These are phyloP conservation scores for Nemania serpens DNA, from an alignment of 2,329 filamentous ascomycete genomes.

Conservation along the genomic window DNA sequence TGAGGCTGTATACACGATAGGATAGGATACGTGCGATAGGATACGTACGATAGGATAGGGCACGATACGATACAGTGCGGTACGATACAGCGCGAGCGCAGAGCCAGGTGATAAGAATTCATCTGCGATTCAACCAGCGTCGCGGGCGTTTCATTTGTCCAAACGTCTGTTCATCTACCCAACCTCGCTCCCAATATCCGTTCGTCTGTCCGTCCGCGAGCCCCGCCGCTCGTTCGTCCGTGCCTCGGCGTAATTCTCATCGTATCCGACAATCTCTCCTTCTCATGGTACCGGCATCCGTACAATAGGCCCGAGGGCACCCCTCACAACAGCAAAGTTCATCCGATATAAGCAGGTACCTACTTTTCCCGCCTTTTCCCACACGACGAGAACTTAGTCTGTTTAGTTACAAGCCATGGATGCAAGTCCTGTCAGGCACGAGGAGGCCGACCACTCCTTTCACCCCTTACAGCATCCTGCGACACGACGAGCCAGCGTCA, in stretches of 20 bases:
- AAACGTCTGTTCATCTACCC: no score
- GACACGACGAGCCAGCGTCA: constrained; percentile 12
- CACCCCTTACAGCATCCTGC: constrained; percentile 1
- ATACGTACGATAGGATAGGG: no score
- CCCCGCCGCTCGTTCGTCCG: constrained; percentile 5
- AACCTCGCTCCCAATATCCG: no score
- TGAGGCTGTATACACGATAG: no score
- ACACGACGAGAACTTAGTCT: neutral
- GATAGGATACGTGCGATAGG: no score
- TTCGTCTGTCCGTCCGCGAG: neutral
- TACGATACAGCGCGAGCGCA: no score
- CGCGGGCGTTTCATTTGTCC: no score
- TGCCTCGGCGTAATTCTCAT: neutral
- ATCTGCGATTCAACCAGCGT: no score
- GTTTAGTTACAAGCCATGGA: neutral
- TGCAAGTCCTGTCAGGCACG: neutral
- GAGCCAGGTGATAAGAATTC: no score
- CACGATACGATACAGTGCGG: no score
- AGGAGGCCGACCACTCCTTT: neutral
- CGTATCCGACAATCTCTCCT: neutral
- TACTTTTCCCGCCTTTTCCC: neutral
- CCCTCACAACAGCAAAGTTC: constrained; percentile 4
- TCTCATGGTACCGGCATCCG: constrained; percentile 26
- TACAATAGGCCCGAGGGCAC: constrained; percentile 25
- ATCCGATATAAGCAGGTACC: neutral